phyloP scores from a whole-genome alignment of 2,329 filamentous ascomycete genomes.

The Exophiala aquamarina region DNA sequence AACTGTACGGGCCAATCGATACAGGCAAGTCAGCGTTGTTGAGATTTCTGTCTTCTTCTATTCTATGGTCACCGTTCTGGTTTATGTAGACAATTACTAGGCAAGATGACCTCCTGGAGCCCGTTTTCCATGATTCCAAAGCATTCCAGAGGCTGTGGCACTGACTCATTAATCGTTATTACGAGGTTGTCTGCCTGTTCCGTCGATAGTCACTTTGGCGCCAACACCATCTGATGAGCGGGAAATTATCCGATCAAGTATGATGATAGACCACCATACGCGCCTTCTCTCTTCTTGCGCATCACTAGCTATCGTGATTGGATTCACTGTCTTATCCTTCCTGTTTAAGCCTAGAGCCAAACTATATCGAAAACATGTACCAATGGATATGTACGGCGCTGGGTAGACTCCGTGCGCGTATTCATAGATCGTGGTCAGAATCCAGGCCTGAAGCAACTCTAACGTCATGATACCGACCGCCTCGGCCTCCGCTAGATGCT shows the following conservation, averaged over 20 bases:
- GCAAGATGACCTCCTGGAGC: too few species aligned
- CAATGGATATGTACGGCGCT: conserved; percentile 30
- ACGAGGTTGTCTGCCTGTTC: too few species aligned
- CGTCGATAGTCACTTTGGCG: too few species aligned
- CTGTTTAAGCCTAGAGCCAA: conserved; percentile 19
- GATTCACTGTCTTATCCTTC: neutral
- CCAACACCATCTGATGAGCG: neutral
- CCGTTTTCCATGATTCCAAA: too few species aligned
- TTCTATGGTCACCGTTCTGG: too few species aligned
- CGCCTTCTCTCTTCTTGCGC: neutral
- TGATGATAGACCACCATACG: neutral
- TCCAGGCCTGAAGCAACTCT: conserved; percentile 28
- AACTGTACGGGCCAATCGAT: too few species aligned
- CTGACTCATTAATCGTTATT: too few species aligned
- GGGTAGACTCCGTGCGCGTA: conserved; percentile 35
- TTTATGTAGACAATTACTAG: too few species aligned
- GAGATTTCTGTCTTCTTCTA: too few species aligned
- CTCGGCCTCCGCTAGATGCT: conserved; percentile 11
- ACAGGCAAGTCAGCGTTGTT: too few species aligned
- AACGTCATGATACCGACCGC: conserved; percentile 25
- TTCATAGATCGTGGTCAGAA: conserved; percentile 33
- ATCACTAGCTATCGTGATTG: neutral
- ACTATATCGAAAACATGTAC: conserved; percentile 13
- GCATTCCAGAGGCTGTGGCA: too few species aligned
- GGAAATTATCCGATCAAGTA: neutral